Conservation (phyloP, 345 rosid genomes). For the Tarenaya hassleriana region DNA sequence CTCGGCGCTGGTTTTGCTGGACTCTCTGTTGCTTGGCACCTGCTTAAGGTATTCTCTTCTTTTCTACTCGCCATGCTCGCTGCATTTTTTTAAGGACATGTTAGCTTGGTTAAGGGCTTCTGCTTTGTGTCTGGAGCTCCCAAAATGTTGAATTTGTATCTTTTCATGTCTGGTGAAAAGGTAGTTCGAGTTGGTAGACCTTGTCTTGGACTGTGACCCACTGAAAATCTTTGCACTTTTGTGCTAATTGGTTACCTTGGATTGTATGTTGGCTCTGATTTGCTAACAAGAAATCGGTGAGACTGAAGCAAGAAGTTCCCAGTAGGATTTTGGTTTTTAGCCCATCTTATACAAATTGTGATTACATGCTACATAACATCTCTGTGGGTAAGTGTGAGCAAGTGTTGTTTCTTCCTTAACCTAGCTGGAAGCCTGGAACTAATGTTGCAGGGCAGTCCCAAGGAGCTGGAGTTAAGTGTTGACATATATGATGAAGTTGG, state of each 20-base stretch:
- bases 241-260: background rate
- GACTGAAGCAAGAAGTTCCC: background rate
- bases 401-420: background rate
- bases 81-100: background rate
- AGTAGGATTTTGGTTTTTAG: no score
- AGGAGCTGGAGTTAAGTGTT: conserved; percentile 39
- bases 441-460: conserved; percentile 46
- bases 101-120: background rate
- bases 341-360: background rate
- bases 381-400: background rate
- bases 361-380: background rate
- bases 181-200: background rate
- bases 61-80: background rate
- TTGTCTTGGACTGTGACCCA: background rate
- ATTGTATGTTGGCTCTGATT: background rate
- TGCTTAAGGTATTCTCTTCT: conserved; percentile 44
- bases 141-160: background rate
- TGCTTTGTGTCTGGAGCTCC: background rate
- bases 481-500: conserved; percentile 89
- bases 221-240: background rate
- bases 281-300: background rate
- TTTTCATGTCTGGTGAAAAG: background rate
- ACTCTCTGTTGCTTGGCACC: conserved; percentile 84
- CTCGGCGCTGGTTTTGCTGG: conserved; percentile 98
- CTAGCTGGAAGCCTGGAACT: background rate